These are phyloP conservation scores for Protomyces arabidopsidicola DNA, from an alignment of 1,139 yeast species.

Conservation along the genomic window DNA sequence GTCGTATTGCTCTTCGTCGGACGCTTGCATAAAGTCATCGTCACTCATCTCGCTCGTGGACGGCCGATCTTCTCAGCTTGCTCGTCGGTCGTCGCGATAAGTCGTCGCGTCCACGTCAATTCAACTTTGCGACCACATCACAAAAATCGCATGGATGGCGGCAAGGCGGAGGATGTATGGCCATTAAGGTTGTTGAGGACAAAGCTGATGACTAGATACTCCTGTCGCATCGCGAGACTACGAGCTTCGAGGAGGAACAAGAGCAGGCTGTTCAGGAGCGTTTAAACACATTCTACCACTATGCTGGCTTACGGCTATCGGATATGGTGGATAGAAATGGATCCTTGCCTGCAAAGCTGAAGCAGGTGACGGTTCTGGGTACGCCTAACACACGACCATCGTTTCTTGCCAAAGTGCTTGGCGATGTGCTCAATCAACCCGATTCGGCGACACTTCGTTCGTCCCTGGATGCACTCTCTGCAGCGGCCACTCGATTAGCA, in stretches of 20 bases:
- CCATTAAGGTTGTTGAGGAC: too few relatives aligned
- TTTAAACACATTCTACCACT: neutral
- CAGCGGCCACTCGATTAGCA: slow-evolving; percentile 37
- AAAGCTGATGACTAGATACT: neutral
- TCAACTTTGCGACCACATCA: neutral
- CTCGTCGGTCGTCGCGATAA: neutral
- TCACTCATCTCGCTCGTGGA: slow-evolving; percentile 3
- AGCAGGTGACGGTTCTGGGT: slow-evolving; percentile 33
- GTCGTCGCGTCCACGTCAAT: neutral
- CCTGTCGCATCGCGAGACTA: neutral
- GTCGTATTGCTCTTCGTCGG: slow-evolving; percentile 45
- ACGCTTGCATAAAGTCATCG: slow-evolving; percentile 26
- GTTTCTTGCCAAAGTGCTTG: slow-evolving; percentile 32
- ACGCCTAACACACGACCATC: slow-evolving; percentile 34
- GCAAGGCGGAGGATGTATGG: neutral
- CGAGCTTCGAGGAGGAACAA: neutral
- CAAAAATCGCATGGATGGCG: neutral
- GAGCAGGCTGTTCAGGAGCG: neutral
- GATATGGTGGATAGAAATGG: slow-evolving; percentile 32
- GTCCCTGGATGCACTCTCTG: slow-evolving; percentile 38
- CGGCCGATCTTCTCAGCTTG: neutral
- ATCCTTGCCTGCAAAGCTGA: slow-evolving; percentile 33
- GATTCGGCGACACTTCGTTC: slow-evolving; percentile 36
- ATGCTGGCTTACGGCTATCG: slow-evolving; percentile 2
- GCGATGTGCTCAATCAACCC: slow-evolving; percentile 28